Percentiles rank a stretch among this genome's conserved stretches.
Evolutionary conservation across 2,329 filamentous ascomycete genomes (phyloP).

Genomic region (Claviceps sp.): DNA sequence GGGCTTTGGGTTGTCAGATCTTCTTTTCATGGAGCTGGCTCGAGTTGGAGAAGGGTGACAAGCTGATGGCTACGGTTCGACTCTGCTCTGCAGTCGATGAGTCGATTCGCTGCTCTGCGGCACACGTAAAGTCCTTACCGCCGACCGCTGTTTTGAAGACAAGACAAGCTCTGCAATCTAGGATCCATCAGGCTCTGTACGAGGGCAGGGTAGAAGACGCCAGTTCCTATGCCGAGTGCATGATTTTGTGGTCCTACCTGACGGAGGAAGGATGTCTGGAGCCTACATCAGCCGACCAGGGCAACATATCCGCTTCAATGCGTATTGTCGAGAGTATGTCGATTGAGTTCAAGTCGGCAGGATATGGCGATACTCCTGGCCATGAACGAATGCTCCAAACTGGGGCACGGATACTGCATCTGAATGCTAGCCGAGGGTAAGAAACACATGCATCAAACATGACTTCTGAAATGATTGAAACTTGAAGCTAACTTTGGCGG

Average conservation of each 20-base stretch:
- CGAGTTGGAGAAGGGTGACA: constrained; percentile 33
- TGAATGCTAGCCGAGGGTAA: constrained; percentile 48
- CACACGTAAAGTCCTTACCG: constrained; percentile 10
- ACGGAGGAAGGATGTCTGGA: constrained; percentile 28
- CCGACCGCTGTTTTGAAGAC: constrained; percentile 37
- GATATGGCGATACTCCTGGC: constrained; percentile 17
- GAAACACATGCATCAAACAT: constrained; percentile 8
- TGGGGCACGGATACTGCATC: constrained; percentile 50
- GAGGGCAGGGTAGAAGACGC: constrained; percentile 34
- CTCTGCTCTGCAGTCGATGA: constrained; percentile 28
- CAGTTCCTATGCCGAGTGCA: constrained; percentile 43
- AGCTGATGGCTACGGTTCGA: constrained; percentile 20
- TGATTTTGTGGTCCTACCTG: constrained; percentile 56
- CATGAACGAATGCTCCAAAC: constrained; percentile 59
- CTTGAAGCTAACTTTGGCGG: not conserved
- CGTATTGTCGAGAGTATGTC: constrained; percentile 27
- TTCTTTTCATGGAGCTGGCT: constrained; percentile 56
- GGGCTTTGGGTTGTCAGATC: constrained; percentile 24
- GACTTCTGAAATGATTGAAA: not conserved
- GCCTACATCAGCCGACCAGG: constrained; percentile 33
- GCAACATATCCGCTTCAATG: constrained; percentile 41
- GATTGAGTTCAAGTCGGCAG: constrained; percentile 26
- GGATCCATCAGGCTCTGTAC: constrained; percentile 42
- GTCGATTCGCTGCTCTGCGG: constrained; percentile 6
- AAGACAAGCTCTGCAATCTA: constrained; percentile 37